Base-by-base conservation (phyloP, 2,329 filamentous ascomycete genomes). In the Scytalidium sp. region DNA sequence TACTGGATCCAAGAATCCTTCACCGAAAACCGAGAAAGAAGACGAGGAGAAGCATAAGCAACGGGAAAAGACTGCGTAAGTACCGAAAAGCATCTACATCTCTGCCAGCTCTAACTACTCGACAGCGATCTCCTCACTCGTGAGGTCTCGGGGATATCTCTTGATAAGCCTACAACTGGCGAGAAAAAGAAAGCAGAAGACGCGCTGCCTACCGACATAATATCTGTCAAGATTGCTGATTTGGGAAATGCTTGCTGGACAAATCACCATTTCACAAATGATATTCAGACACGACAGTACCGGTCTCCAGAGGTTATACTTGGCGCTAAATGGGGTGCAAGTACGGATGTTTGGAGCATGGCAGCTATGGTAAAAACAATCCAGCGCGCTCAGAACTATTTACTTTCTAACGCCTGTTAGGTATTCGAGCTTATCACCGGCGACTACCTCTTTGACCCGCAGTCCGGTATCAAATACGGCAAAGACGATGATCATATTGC, bases 401-500 rank as follows among this genome's bases (percentile, higher is more conserved):
- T 19, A 17, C 25, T 17, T 11, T 47, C 22, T 15, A 27, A 32
- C 40, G 20, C 42, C 43, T 48, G 46, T 13, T 64, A 97, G 93
- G 87, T 93, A 15, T 99, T 99, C 61, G 94, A 99, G 69, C 77
- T 99, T 41, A 97, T 99, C 59, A 99, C 94, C 1, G 94, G 94
- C 58, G 94, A 99, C 70, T 99, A 99, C 65, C 83, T 99, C 41
- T 99, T 99, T 70, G 94, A 99, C 64, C 94, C 94, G 0, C 94
- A 99, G 71, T 97, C 93, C 1, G 94, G 94, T 55, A 97, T 93
- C 40, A 97, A 97, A 72, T 99, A 99, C 69, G 94, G 94, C 66
- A 99, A 99, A 73, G 94, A 99, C 66, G 94, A 99, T 73, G 94
- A 99, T 66, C 94, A 99, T 72, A 97, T 99, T 58, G 94, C 94